Percentiles rank a stretch among this genome's conserved stretches.
Conservation (phyloP, 345 rosid species). For the Gossypioides kirkii region DNA sequence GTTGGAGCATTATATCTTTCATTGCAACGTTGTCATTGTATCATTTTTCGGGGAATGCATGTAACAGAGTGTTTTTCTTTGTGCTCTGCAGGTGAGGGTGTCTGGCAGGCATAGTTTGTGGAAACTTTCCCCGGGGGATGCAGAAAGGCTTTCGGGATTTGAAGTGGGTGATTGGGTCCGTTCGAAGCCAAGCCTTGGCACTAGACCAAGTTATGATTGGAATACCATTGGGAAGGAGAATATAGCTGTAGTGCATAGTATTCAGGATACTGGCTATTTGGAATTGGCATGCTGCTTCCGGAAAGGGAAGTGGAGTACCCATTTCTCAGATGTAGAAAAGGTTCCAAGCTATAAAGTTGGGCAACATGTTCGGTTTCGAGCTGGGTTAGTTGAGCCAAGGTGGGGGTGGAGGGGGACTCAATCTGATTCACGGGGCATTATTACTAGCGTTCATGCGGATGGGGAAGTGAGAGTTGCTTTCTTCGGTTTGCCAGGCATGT, state of each 20-base stretch:
- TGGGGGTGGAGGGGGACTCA: slow-evolving; percentile 98
- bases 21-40: neutral
- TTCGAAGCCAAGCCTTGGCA: slow-evolving; percentile 84
- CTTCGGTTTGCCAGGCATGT: slow-evolving; percentile 70
- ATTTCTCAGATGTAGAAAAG: slow-evolving; percentile 83
- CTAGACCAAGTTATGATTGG: slow-evolving; percentile 95
- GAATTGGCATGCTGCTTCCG: slow-evolving; percentile 96
- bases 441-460: slow-evolving; percentile 86
- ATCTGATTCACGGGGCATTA: slow-evolving; percentile 67
- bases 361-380: slow-evolving; percentile 78
- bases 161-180: slow-evolving; percentile 99
- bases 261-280: slow-evolving; percentile 84
- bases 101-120: slow-evolving; percentile 73
- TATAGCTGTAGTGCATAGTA: slow-evolving; percentile 85
- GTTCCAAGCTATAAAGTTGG: slow-evolving; percentile 72
- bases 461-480: slow-evolving; percentile 89
- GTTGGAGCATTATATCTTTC: neutral
- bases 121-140: slow-evolving; percentile 98
- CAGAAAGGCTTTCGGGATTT: slow-evolving; percentile 90
- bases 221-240: slow-evolving; percentile 77
- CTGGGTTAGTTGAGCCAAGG: slow-evolving; percentile 77
- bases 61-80: slow-evolving; percentile 8
- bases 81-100: slow-evolving; percentile 62
- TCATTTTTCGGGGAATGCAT: neutral
- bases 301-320: slow-evolving; percentile 72